Base-by-base conservation (phyloP, 345 rosid species). In the Reutealis trisperma region DNA sequence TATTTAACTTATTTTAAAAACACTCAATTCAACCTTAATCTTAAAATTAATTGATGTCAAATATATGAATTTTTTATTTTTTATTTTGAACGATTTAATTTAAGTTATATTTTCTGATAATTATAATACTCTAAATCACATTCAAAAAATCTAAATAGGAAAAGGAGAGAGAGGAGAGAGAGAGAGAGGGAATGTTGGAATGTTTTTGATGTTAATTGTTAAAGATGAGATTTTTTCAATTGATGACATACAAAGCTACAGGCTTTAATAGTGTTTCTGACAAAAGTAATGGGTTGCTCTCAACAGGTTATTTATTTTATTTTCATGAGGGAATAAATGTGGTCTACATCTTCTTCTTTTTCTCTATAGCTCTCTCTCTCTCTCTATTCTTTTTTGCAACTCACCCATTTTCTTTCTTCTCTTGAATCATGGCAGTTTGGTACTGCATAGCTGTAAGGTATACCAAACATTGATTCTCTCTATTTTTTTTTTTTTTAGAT, bases 381-480 rank as follows among this genome's bases (percentile, higher is more conserved):
- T 62, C 49, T 45, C 9, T 45, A 9, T 67, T 63, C 73, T 75
- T 16, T 71, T 54, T 71, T 51, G 74, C 67, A 70, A 67, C 76
- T 58, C 41, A 47, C 69, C 58, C 25, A 59, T 64, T 73, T 70
- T 74, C 82, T 83, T 83, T 84, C 86, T 71, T 76, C 82, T 77
- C 79, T 65, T 75, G 76, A 84, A 89, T 87, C 86, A 89, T 87
- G 77, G 78, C 86, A 71, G 12, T 77, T 81, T 77, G 89, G 75
- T 62, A 65, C 72, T 71, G 85, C 90, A 80, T 87, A 83, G 90
- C 89, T 86, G 92, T 83, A 87, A 84, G 86, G 74, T 78, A n/a
- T n/a, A 71, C 64, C 83, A 67, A 72, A 75, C 86, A 76, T 81
- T 19, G 57, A 61, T 71, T 75, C 82, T 79, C 78, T 67, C 75